Base-by-base conservation (phyloP, 208 protist genomes). In the Crithidia fasciculata region DNA sequence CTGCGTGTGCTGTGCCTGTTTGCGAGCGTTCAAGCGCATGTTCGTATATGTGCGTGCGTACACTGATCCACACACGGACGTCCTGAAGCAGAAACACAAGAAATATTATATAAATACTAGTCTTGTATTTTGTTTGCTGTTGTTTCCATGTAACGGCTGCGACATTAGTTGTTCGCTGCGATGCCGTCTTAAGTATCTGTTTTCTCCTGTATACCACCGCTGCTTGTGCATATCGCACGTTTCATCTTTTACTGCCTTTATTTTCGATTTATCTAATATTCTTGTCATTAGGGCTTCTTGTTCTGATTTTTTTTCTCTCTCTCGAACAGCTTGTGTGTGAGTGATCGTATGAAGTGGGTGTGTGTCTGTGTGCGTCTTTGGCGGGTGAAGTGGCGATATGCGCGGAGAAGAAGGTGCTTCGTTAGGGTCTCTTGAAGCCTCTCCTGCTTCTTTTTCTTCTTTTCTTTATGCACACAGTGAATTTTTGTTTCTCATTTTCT, bases 261-360 rank as follows among this genome's bases (percentile, higher is more conserved):
- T 74, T 47, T 67, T 72, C 36, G 61, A 81, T 41, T 66, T 80
- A 50, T 76, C 64, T 37, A 66, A 67, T 19, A 19, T 70, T 2
- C 64, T 64, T 56, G 7, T 61, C 28, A 44, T 45, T 58, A 47
- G 28, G 4, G 16, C 41, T 40, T 67, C 5, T 43, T 40, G 40
- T 10, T n/a, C 55, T 53, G 28, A 28, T 28, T 28, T 28, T 28
- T 28, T 28, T 28, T 28, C 28, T 28, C 28, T 28, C 28, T 28
- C 28, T 28, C 28, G 28, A 2, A 28, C 28, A 28, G 28, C 28
- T 8, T 36, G 7, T n/a, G 28, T 8, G 28, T 36, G 28, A 44
- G 47, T 56, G 44, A n/a, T n/a, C 47, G 60, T 63, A 60, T 39
- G 28, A 28, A 28, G 8, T 69, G 53, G 60, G 37, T 75, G 18